Evolutionary conservation across 257 asterid species (phyloP).

Genomic region (Fraxinus americana): DNA sequence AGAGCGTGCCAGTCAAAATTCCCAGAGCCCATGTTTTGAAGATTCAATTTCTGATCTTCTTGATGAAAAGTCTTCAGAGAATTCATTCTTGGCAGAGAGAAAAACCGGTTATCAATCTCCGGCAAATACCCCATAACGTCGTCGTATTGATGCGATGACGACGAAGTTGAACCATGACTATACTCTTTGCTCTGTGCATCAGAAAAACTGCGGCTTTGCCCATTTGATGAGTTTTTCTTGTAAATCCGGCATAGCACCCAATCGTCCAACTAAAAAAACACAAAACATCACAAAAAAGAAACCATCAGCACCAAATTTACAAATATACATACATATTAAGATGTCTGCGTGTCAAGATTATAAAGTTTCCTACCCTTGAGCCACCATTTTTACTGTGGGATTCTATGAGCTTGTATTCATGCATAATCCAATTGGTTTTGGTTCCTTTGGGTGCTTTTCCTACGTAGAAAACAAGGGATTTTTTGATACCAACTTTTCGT

Average conservation of each 20-base stretch:
- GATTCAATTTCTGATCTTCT: conserved; percentile 37
- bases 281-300: background rate
- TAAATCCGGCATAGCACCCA: conserved; percentile 87
- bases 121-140: conserved; percentile 50
- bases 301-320: background rate
- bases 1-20: conserved; percentile 60
- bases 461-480: conserved; percentile 30
- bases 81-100: conserved; percentile 37
- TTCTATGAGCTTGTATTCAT: conserved; percentile 15
- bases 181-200: conserved; percentile 42
- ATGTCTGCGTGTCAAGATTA: too few species aligned
- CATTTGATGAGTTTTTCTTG: conserved; percentile 61
- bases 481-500: conserved; percentile 51
- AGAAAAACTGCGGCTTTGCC: conserved; percentile 27
- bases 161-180: conserved; percentile 46
- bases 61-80: conserved; percentile 36
- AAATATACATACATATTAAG: too few species aligned
- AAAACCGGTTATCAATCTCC: conserved; percentile 42
- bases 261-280: conserved; percentile 39
- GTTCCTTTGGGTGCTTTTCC: conserved; percentile 28
- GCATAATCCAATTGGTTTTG: conserved; percentile 27
- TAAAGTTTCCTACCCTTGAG: conserved; percentile 6
- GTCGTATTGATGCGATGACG: conserved; percentile 53
- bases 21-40: conserved; percentile 50
- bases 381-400: conserved; percentile 12